Base-by-base conservation (phyloP, 768 basidiomycete genomes). In the Termitomyces sp. region DNA sequence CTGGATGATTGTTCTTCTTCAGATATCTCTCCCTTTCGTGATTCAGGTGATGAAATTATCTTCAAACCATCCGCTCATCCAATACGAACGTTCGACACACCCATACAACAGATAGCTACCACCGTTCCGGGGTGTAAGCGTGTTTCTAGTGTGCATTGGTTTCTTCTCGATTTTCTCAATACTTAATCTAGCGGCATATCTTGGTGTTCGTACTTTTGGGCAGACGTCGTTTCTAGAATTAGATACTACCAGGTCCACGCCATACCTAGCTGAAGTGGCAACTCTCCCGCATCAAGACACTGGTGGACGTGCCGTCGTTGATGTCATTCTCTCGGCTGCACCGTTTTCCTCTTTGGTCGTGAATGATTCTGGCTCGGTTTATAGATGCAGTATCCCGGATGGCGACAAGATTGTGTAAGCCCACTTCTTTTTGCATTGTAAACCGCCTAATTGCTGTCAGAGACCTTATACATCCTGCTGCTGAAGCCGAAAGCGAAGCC, bases 31-130 rank as follows among this genome's bases (percentile, higher is more conserved):
- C 49, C 55, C 3, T 54, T 62, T 71, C 65, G 1, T 70, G 79
- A 68, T 40, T 64, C 61, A 43, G 62, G 59, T 24, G 60, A 65
- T 7, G 58, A 43, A 7, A 58, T 72, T 17, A 45, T 62, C 24
- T 77, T 79, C 44, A 75, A 66, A 40, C 77, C 84, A 2, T 66
- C 65, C 41, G 72, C 72, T 2, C 68, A 59, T 5, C 72, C 83
- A 5, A 64, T 72, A 6, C 70, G 70, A 56, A 68, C 70, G 2
- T 89, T 88, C 57, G 68, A 77, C 19, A 88, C 88, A 2, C 87
- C 89, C 12, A 87, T 92, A 51, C 74, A 76, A 51, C 89, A 91
- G 60, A 71, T 90, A 45, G 66, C 70, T 5, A 63, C 75, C n/a
- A 71, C 75, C 3, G 37, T 38, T 38, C 47, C 47, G 43, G 28